Conservation (phyloP, 192 early-diverging fungal species). For the Backusella sp. region DNA sequence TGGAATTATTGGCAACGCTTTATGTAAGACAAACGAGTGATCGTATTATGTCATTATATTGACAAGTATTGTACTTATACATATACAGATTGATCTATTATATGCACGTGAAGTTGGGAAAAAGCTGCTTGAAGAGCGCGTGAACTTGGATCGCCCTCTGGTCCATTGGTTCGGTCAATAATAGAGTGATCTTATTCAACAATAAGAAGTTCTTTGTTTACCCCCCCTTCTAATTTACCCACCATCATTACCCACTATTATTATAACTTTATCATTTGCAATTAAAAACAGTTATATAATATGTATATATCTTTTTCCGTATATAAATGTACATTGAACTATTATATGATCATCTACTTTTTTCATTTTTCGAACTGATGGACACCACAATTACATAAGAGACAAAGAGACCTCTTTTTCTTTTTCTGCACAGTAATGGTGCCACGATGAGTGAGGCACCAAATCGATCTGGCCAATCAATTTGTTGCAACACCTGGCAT, state of each 20-base stretch:
- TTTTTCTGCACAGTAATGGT: constrained; percentile 12
- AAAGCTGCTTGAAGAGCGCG: constrained; percentile 6
- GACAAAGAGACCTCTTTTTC: constrained; percentile 10
- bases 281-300: constrained; percentile 10
- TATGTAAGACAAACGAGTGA: constrained; percentile 10
- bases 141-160: not conserved
- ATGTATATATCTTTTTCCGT: not conserved
- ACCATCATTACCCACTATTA: constrained; percentile 1
- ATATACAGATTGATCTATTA: constrained; percentile 11
- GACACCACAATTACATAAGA: not conserved
- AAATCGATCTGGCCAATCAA: constrained; percentile 13
- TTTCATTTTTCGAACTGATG: constrained; percentile 19
- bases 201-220: not conserved
- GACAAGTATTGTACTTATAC: constrained; percentile 3
- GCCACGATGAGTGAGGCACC: constrained; percentile 4
- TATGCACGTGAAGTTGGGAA: not conserved
- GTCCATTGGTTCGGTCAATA: not conserved
- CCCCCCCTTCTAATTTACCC: not conserved
- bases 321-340: constrained; percentile 2
- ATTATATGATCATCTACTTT: not conserved
- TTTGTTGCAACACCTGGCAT: constrained; percentile 7
- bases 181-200: not conserved
- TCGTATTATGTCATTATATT: constrained; percentile 8
- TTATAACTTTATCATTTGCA: not conserved
- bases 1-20: constrained; percentile 13